A percentile compares a stretch with the other conserved stretches of the same genome.
Conservation (phyloP, 352 stramenopile species). For the Pythium pyrilobum region DNA sequence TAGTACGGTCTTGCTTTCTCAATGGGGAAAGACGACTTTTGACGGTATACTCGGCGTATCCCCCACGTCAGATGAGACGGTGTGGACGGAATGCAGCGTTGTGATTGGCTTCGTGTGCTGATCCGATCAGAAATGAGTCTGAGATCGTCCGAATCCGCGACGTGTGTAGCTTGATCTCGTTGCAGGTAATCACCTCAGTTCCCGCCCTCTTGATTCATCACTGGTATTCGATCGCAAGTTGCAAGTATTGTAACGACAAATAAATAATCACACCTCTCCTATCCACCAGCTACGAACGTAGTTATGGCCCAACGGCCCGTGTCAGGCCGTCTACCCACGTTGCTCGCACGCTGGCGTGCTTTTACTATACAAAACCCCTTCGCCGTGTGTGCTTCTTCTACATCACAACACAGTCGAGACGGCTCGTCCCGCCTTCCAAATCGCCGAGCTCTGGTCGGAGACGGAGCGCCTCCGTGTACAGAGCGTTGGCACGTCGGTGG, state of each 20-base stretch:
- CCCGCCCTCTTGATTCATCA: too few relatives aligned
- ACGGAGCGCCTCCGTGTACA: conserved; percentile 57
- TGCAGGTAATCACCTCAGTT: too few relatives aligned
- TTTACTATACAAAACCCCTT: conserved; percentile 8
- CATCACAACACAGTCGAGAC: conserved; percentile 21
- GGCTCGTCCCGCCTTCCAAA: background rate
- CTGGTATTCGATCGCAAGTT: too few relatives aligned
- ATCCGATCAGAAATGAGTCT: background rate
- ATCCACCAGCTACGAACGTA: too few relatives aligned
- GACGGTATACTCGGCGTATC: background rate
- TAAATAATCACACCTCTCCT: conserved; percentile 2
- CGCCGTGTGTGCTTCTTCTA: background rate
- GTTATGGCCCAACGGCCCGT: too few relatives aligned
- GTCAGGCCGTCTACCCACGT: background rate
- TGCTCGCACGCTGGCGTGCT: background rate
- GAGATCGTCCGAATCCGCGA: background rate
- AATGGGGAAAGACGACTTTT: background rate
- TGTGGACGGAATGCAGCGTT: too few relatives aligned
- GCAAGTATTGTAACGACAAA: background rate
- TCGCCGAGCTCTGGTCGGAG: conserved; percentile 34
- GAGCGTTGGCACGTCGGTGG: conserved; percentile 48
- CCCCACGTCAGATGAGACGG: background rate
- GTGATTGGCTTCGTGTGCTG: background rate
- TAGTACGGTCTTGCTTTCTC: too few relatives aligned
- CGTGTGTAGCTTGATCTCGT: background rate